These are phyloP conservation scores for Fusarium pseudoanthophilum DNA, from an alignment of 2,329 filamentous ascomycete species.

Conservation along the genomic window DNA sequence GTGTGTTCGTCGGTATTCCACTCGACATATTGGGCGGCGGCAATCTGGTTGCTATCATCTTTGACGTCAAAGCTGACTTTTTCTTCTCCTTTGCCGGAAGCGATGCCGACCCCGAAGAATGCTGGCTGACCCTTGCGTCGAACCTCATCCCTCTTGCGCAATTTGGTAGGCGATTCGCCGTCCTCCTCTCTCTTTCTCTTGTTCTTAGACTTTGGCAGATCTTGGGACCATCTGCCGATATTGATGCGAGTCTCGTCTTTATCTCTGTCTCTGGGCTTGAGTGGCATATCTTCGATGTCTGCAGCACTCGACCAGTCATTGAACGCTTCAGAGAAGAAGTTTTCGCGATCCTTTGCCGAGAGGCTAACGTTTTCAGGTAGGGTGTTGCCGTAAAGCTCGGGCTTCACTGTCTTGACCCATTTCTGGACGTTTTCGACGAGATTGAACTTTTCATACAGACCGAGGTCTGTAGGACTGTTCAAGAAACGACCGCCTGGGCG, in stretches of 20 bases:
- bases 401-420: fast-evolving
- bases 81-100: not conserved
- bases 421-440: not conserved
- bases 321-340: not conserved
- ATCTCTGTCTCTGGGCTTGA: not conserved
- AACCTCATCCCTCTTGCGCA: not conserved
- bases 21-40: not conserved
- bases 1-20: not conserved
- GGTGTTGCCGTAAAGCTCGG: fast-evolving
- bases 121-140: not conserved
- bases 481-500: not conserved
- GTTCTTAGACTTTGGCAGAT: fast-evolving
- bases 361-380: fast-evolving
- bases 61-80: not conserved
- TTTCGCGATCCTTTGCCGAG: not conserved
- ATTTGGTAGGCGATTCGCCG: not conserved
- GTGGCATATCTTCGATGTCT: not conserved
- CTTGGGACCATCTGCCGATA: not conserved
- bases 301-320: not conserved
- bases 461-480: not conserved
- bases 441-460: not conserved
- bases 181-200: not conserved
- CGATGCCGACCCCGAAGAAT: not conserved
- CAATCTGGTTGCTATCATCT: not conserved
- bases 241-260: not conserved